Base-by-base conservation (phyloP, 495 filamentous ascomycete genomes). In the Tirmania nivea region DNA sequence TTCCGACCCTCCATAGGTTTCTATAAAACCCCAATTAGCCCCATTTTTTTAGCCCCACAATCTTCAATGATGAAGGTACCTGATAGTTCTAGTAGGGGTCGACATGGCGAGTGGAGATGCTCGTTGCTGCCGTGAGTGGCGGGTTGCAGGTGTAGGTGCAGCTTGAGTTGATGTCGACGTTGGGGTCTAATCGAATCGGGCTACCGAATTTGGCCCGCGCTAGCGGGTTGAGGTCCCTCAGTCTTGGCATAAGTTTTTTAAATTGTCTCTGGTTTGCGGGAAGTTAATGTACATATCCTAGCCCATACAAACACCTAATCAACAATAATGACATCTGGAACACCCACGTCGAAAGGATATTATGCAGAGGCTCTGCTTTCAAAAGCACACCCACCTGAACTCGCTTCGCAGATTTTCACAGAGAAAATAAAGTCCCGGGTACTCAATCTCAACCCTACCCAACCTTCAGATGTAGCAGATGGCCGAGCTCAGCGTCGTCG, bases 381-480 rank as follows among this genome's bases (percentile, higher is more conserved):
- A 9, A 79, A 79, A 57, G 84, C 84, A 19, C 82, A 90, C 70
- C 76, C 79, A 35, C 77, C 85, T 19, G 72, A 76, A 47, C 77
- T 73, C 54, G 79, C 84, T 19, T 65, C 67, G 10, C 69, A 73
- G 8, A 81, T 94, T 70, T 85, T 83, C 72, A 72, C 75, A 54
- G 81, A 90, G 52, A 85, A 86, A 65, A 73, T 95, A 63, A 77
- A 82, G 57, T 77, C 83, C 57, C 85, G 85, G 56, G 84, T 86
- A 0, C 78, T 97, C 57, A 77, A 77, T 65, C 78, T 95, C 0
- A 75, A 77, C 42, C 78, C 86, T 12, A 79, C 81, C 21, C 79
- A 78, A 0, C 78, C 75, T 20, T 14, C 39, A 45, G 39, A 45
- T 14, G 39, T 45, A 0, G 39, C 12, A 45, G 75, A 82, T 65